These are phyloP conservation scores for Daldinia sp. DNA, from an alignment of 2,329 filamentous ascomycete species.

Conservation along the genomic window DNA sequence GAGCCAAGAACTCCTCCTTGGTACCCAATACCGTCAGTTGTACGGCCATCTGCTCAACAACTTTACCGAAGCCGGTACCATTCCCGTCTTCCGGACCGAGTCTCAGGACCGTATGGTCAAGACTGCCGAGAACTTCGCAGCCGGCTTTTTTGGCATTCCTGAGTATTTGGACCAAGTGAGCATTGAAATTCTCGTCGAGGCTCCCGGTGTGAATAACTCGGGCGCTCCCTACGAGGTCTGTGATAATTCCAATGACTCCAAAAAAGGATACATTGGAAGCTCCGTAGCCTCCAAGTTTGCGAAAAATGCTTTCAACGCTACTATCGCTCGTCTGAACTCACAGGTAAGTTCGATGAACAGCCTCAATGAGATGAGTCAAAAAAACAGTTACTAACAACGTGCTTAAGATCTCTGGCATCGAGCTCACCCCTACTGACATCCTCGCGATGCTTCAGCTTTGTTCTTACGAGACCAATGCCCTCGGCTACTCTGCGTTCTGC, in stretches of 20 bases:
- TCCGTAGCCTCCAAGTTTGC: slow-evolving; percentile 39
- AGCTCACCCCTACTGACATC: slow-evolving; percentile 47
- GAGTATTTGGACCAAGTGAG: slow-evolving; percentile 46
- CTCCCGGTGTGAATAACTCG: slow-evolving; percentile 43
- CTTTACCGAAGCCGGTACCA: slow-evolving; percentile 49
- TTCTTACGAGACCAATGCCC: slow-evolving; percentile 48
- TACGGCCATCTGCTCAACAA: slow-evolving; percentile 55
- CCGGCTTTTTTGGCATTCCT: slow-evolving; percentile 48
- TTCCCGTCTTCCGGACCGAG: slow-evolving; percentile 51
- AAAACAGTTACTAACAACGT: not conserved
- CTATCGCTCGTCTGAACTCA: slow-evolving; percentile 43
- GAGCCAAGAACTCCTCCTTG: slow-evolving; percentile 53
- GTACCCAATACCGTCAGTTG: slow-evolving; percentile 52
- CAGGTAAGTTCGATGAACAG: slow-evolving; percentile 27
- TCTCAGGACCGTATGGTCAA: slow-evolving; percentile 49
- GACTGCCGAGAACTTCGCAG: slow-evolving; percentile 46
- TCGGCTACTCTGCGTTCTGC: slow-evolving; percentile 55
- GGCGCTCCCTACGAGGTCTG: slow-evolving; percentile 45
- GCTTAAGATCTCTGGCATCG: slow-evolving; percentile 40
- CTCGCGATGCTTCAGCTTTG: slow-evolving; percentile 52
- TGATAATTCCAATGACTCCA: slow-evolving; percentile 39
- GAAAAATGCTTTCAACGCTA: slow-evolving; percentile 43
- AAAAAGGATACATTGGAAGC: slow-evolving; percentile 40
- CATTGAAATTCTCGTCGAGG: slow-evolving; percentile 48
- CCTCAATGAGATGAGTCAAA: not conserved